Evolutionary conservation across 169 alveolate genomes (phyloP).

Genomic region (Cryptosporidium parvum): DNA sequence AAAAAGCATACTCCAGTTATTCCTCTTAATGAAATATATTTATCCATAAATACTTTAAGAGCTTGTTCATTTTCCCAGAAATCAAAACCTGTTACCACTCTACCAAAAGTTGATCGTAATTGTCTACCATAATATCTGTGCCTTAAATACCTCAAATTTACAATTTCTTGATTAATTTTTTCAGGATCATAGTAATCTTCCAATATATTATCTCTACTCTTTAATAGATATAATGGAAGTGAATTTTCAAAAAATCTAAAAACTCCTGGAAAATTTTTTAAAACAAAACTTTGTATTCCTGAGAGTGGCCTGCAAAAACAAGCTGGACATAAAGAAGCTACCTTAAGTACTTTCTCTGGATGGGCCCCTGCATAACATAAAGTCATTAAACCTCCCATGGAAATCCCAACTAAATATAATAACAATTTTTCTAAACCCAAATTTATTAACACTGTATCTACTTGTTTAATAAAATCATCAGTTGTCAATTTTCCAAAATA

Average conservation of each 20-base stretch:
- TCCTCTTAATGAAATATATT: slow-evolving; percentile 42
- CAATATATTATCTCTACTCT: background rate
- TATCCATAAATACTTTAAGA: slow-evolving; percentile 5
- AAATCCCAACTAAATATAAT: slow-evolving; percentile 46
- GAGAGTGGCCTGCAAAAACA: slow-evolving; percentile 44
- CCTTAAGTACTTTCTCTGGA: slow-evolving; percentile 60
- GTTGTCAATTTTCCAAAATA: slow-evolving; percentile 57
- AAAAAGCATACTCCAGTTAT: slow-evolving; percentile 47
- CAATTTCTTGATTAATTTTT: slow-evolving; percentile 13
- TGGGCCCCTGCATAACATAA: slow-evolving; percentile 30
- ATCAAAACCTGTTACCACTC: slow-evolving; percentile 64
- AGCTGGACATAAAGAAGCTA: slow-evolving; percentile 67
- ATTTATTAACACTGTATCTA: slow-evolving; percentile 32
- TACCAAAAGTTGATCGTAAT: slow-evolving; percentile 40
- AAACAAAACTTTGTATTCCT: background rate
- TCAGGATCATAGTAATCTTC: slow-evolving; percentile 46
- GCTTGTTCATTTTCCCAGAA: slow-evolving; percentile 55
- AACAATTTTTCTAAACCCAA: slow-evolving; percentile 16
- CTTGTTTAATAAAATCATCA: slow-evolving; percentile 41
- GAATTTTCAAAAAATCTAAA: background rate
- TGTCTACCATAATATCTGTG: slow-evolving; percentile 59
- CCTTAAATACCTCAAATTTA: slow-evolving; percentile 39
- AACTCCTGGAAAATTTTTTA: slow-evolving; percentile 25
- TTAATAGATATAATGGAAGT: slow-evolving; percentile 29
- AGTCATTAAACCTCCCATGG: slow-evolving; percentile 62